phyloP scores from a whole-genome alignment of 805 yeast species.

The Candida khao-thaluensis region DNA sequence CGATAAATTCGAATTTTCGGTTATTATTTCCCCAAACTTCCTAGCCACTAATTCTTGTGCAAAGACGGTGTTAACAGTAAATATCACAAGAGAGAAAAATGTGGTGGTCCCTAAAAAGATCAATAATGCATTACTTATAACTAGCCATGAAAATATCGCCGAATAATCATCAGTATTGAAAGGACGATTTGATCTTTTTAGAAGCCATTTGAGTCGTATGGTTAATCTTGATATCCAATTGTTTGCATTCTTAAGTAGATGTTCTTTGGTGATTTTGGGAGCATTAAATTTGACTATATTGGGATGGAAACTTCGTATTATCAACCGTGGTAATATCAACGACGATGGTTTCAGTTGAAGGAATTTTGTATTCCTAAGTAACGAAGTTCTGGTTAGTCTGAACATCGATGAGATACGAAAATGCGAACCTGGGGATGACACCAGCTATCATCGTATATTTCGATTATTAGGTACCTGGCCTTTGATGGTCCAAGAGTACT shows the following conservation, averaged over 20 bases:
- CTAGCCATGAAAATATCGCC: constrained; percentile 88
- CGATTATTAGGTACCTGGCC: too few species aligned
- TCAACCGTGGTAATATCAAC: not conserved
- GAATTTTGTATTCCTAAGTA: not conserved
- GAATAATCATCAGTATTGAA: constrained; percentile 89
- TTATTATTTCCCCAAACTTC: constrained; percentile 75
- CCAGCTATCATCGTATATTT: too few species aligned
- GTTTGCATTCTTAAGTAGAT: constrained; percentile 13
- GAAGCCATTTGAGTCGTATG: constrained; percentile 62
- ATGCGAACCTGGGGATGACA: constrained; percentile 1
- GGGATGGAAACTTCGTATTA: constrained; percentile 9
- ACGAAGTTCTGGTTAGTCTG: constrained; percentile 4
- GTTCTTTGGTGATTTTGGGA: constrained; percentile 11
- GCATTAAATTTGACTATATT: not conserved
- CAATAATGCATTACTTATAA: constrained; percentile 81
- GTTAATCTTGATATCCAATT: constrained; percentile 22
- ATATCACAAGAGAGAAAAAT: constrained; percentile 75
- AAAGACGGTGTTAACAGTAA: constrained; percentile 76
- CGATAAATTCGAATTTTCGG: constrained; percentile 75
- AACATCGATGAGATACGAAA: not conserved
- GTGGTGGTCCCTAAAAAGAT: constrained; percentile 89
- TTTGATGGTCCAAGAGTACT: too few species aligned
- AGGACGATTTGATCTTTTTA: constrained; percentile 76
- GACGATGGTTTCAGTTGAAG: not conserved
- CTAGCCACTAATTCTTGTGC: constrained; percentile 88